Percentiles rank a stretch among this genome's conserved stretches.
phyloP scores from a whole-genome alignment of 2,329 filamentous ascomycete species.

The Nemania sp. region DNA sequence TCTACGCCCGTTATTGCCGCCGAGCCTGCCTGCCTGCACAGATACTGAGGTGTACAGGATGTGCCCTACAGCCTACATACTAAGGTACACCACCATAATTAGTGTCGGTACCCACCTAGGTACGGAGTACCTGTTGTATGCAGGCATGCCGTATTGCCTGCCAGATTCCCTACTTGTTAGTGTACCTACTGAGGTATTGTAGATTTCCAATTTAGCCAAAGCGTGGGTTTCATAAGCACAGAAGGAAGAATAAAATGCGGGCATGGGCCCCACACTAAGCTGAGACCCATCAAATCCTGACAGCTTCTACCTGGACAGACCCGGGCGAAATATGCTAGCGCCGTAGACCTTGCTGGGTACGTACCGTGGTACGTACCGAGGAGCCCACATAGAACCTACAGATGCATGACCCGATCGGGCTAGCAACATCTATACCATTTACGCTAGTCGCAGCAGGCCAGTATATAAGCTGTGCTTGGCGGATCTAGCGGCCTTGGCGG shows the following conservation, averaged over 20 bases:
- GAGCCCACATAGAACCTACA: no score
- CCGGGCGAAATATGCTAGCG: no score
- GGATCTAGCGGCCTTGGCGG: not conserved
- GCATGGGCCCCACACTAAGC: constrained; percentile 26
- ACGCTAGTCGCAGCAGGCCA: not conserved
- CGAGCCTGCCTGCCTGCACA: no score
- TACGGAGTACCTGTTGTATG: no score
- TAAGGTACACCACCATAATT: no score
- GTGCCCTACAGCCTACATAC: no score
- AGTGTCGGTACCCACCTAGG: not conserved
- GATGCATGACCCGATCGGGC: no score
- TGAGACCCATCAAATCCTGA: constrained; percentile 26
- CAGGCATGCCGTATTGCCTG: constrained; percentile 9
- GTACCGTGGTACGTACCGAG: constrained; percentile 8
- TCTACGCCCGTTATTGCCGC: no score
- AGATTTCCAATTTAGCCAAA: constrained; percentile 28
- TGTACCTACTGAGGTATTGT: not conserved
- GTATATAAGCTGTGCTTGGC: not conserved
- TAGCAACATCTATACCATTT: not conserved
- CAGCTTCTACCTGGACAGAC: constrained; percentile 1
- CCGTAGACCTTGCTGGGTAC: not conserved
- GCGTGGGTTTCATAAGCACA: constrained; percentile 27
- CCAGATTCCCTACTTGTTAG: constrained; percentile 14
- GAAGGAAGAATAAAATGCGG: constrained; percentile 30
- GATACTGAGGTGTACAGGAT: no score